These are phyloP conservation scores for Herpetomonas muscarum DNA, from an alignment of 208 protist species.

Conservation along the genomic window DNA sequence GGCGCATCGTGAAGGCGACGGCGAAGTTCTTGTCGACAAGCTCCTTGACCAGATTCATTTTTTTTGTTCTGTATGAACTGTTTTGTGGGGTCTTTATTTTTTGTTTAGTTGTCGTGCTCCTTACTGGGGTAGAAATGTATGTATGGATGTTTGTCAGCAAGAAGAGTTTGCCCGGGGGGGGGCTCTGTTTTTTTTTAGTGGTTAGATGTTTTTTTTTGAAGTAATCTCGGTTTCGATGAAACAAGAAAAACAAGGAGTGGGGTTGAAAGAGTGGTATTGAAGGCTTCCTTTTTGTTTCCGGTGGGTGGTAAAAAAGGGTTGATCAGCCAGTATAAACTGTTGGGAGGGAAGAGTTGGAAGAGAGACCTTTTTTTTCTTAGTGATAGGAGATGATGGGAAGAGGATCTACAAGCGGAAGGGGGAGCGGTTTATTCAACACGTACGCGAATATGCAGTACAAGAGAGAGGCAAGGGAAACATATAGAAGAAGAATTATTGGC, in stretches of 20 bases:
- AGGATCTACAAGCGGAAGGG: not conserved
- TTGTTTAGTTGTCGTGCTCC: no score
- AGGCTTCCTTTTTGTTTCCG: not conserved
- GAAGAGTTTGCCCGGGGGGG: not conserved
- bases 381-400: not conserved
- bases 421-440: not conserved
- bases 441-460: no score
- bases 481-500: no score
- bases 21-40: slow-evolving; percentile 19
- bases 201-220: not conserved
- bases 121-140: not conserved
- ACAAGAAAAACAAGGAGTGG: not conserved
- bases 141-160: not conserved
- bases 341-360: not conserved
- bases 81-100: no score
- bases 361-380: not conserved
- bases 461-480: not conserved
- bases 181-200: not conserved
- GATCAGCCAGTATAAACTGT: not conserved
- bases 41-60: not conserved
- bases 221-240: not conserved
- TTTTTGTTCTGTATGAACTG: no score
- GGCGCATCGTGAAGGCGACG: slow-evolving; percentile 24
- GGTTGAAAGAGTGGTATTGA: not conserved
- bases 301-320: not conserved